Base-by-base conservation (phyloP, 192 early-diverging fungal species). In the Paraglomus brasilianum region DNA sequence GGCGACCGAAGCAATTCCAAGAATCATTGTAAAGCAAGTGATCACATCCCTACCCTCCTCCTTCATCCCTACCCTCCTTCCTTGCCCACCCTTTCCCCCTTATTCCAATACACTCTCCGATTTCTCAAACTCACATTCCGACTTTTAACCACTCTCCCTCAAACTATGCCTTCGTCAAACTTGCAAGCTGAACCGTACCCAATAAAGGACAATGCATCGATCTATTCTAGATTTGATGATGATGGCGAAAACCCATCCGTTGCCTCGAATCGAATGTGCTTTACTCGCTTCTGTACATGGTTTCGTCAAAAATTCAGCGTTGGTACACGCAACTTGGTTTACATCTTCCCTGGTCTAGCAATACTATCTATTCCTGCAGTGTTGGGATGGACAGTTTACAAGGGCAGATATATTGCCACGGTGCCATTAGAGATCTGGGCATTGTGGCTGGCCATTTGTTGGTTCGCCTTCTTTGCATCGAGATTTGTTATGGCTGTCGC, bases 381-480 rank as follows among this genome's bases (percentile, higher is more conserved):
- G 53, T 56, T 56, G 53, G 53, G 53, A 10, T 56, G 36, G 10
- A 10, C 36, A 24, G 7, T 56, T 6, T 56, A 10, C 15, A 56
- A 56, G 4, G 36, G 36, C 11, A 56, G 3, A 21, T 30, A 56
- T 56, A 56, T 56, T 10, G 53, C 53, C 1, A 30, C 17, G 10
- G 53, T 56, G 53, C 53, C 53, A 17, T 21, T 56, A 17, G 19
- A 56, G 1, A 56, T 56, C 4, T 56, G 53, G 53, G 53, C 53
- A 10, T 30, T 56, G 11, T 56, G 53, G 53, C 6, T 56, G 7
- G 53, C 3, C 11, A 30, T 56, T 11, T 56, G 53, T 56, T 56
- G 53, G 53, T 56, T 56, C 53, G 53, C 53, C 4, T 22, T 56
- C 9, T 56, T 56, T 56, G 21, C 53, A 6, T 56, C 53, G 53